phyloP scores from a whole-genome alignment of 345 rosid genomes.

The Corymbia maculata region DNA sequence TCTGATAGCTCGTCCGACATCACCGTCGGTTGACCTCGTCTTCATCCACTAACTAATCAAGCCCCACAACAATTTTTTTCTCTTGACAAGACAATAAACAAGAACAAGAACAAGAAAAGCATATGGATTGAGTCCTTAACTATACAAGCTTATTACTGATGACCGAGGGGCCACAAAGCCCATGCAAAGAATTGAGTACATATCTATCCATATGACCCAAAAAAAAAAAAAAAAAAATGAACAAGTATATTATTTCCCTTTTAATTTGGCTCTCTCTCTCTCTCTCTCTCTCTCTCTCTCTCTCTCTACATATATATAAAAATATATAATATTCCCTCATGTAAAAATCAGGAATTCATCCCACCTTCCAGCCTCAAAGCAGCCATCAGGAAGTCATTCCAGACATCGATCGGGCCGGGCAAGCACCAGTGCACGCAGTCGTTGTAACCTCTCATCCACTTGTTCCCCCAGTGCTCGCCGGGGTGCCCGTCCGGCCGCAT shows the following conservation, averaged over 20 bases:
- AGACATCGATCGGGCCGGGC: slow-evolving; percentile 73
- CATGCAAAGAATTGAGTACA: neutral
- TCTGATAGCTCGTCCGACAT: too few relatives aligned
- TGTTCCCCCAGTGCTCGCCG: slow-evolving; percentile 52
- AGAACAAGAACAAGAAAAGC: too few relatives aligned
- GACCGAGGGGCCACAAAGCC: neutral
- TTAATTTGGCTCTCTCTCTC: neutral
- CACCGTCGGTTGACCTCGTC: too few relatives aligned
- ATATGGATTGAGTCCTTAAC: neutral
- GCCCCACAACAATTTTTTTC: too few relatives aligned
- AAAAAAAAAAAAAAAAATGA: neutral
- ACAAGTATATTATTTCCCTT: neutral
- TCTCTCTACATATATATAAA: neutral
- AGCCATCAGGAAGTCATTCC: slow-evolving; percentile 67
- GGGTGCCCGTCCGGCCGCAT: slow-evolving; percentile 93
- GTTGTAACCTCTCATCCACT: slow-evolving; percentile 72
- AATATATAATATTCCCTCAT: neutral
- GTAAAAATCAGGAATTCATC: neutral
- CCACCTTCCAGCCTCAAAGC: slow-evolving; percentile 14
- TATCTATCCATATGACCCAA: neutral
- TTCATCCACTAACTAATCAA: too few relatives aligned
- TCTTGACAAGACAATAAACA: too few relatives aligned
- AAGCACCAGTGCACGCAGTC: slow-evolving; percentile 92
- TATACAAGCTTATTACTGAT: neutral
- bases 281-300: neutral